Conservation (phyloP, 345 rosid species). For the Gossypium bickii region DNA sequence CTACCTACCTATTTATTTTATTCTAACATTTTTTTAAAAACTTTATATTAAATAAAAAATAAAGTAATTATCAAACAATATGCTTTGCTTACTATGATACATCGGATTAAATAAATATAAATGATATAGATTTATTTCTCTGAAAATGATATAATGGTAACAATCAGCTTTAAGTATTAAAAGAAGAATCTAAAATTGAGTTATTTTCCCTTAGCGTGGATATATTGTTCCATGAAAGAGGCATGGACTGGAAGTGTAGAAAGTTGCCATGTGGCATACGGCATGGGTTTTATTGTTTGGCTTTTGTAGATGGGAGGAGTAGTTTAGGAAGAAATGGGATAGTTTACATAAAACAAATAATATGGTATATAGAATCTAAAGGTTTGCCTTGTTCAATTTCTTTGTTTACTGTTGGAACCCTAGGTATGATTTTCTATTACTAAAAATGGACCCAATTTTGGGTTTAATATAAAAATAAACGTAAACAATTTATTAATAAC, state of each 20-base stretch:
- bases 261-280: background rate
- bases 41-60: too few relatives aligned
- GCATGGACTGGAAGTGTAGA: background rate
- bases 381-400: background rate
- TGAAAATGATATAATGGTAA: conserved; percentile 6
- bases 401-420: conserved; percentile 8
- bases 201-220: background rate
- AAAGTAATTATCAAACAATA: too few relatives aligned
- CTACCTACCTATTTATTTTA: too few relatives aligned
- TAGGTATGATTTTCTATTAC: background rate
- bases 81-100: background rate
- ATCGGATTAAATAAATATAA: too few relatives aligned
- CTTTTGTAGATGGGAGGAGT: background rate
- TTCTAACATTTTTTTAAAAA: too few relatives aligned
- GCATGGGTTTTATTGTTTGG: background rate
- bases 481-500: too few relatives aligned
- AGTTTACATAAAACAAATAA: background rate
- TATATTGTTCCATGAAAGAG: background rate
- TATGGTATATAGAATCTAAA: background rate
- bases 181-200: background rate
- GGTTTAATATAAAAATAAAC: too few relatives aligned
- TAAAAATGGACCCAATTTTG: background rate
- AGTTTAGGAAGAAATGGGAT: background rate
- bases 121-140: too few relatives aligned
- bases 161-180: background rate